Evolutionary conservation across 768 basidiomycete genomes (phyloP).

Genomic region (Russula griseocarnosa): DNA sequence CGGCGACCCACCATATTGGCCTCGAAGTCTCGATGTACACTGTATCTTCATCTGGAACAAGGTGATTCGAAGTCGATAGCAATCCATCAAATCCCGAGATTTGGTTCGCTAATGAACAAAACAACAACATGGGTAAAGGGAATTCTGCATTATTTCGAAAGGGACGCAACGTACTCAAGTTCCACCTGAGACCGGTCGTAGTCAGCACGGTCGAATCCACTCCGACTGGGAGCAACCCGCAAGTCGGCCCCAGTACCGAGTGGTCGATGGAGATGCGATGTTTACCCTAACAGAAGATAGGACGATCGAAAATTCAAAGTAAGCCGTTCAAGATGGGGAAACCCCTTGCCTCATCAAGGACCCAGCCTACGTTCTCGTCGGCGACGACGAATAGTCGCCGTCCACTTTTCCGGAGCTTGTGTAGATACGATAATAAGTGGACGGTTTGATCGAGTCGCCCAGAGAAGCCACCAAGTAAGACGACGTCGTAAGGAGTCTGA

Average conservation of each 20-base stretch:
- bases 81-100: slow-evolving; percentile 79
- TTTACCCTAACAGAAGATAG: slow-evolving; percentile 60
- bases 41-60: slow-evolving; percentile 57
- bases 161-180: slow-evolving; percentile 57
- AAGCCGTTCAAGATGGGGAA: background rate
- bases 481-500: slow-evolving; percentile 52
- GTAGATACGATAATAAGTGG: slow-evolving; percentile 79
- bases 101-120: slow-evolving; percentile 47
- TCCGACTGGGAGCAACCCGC: slow-evolving; percentile 92
- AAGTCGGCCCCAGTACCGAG: slow-evolving; percentile 72
- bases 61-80: slow-evolving; percentile 91
- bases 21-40: slow-evolving; percentile 74
- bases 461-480: slow-evolving; percentile 83
- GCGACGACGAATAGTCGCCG: slow-evolving; percentile 69
- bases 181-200: slow-evolving; percentile 85
- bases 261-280: slow-evolving; percentile 79
- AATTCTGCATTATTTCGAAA: background rate
- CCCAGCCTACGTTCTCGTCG: slow-evolving; percentile 91
- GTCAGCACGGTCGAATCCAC: slow-evolving; percentile 70
- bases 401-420: slow-evolving; percentile 66
- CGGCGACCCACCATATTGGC: slow-evolving; percentile 89
- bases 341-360: slow-evolving; percentile 64
- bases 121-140: background rate
- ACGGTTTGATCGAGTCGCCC: slow-evolving; percentile 94
- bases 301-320: background rate